Base-by-base conservation (phyloP, 1,284 basidiomycete genomes). In the Cutaneotrichosporon sp. region DNA sequence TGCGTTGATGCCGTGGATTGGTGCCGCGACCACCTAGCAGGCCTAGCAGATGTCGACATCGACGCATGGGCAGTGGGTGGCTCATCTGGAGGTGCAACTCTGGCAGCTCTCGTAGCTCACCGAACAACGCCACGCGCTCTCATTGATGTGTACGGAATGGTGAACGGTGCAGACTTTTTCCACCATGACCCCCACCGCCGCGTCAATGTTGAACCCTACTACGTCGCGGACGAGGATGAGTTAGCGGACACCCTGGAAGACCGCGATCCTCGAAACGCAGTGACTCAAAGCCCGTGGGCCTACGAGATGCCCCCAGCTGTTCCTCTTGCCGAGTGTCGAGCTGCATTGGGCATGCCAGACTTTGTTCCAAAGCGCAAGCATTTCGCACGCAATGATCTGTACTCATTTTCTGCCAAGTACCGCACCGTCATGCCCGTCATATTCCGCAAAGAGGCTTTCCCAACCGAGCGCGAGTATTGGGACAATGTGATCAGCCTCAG, bases 31-130 rank as follows among this genome's bases (percentile, higher is more conserved):
- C 37, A 64, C 46, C 18, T 44, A n/a, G 44, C 33, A 36, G 44
- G 51, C 0, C 9, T 33, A 1, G 14, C 65, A 2, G 56, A 55
- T 0, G 51, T 62, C 17, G 60, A 63, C 35, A 20, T 63, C 8
- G 46, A 54, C 4, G 38, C 49, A 17, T 67, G 59, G 40, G 57
- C 61, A 23, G 58, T 65, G 5, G 67, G 46, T 15, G 69, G 69
- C 4, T 52, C 51, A 17, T 35, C 23, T 8, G 46, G 49, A 3
- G 56, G 56, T 2, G 56, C 49, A 18, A 49, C 45, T 3, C 30
- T 54, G n/a, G 49, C 46, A 0, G 49, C 52, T 9, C 42, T 40
- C 15, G 39, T 35, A 4, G 47, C 47, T 8, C 41, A 45, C 15
- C 46, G n/a, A 5, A 13, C 21, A 4, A n/a, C 23, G 10, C 39